phyloP scores from a whole-genome alignment of 1,284 basidiomycete species.

The Leucoagaricus sp. region DNA sequence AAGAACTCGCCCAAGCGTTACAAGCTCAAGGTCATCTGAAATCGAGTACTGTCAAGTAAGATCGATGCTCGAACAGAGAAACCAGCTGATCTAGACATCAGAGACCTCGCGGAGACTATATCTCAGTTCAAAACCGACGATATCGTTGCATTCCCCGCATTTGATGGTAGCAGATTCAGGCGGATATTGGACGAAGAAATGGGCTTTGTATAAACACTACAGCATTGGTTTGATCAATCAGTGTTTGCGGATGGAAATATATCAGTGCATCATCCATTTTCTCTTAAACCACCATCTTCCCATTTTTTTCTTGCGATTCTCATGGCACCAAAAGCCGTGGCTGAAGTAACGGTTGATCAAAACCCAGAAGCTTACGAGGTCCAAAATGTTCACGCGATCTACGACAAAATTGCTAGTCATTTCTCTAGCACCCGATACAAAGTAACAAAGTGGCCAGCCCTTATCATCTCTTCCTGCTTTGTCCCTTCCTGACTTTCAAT shows the following conservation, averaged over 20 bases:
- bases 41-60: constrained; percentile 63
- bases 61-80: not conserved
- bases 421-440: constrained; percentile 96
- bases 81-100: constrained; percentile 27
- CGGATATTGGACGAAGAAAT: constrained; percentile 72
- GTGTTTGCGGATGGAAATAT: not conserved
- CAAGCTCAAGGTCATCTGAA: constrained; percentile 62
- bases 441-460: constrained; percentile 40
- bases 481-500: constrained; percentile 1
- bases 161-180: constrained; percentile 65
- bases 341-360: constrained; percentile 40
- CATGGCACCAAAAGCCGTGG: constrained; percentile 41
- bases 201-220: constrained; percentile 49
- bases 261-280: no score
- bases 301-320: not conserved
- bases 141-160: constrained; percentile 63
- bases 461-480: not conserved
- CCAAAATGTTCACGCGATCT: constrained; percentile 81
- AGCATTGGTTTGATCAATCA: constrained; percentile 12
- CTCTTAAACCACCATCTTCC: constrained; percentile 12
- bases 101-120: constrained; percentile 56
- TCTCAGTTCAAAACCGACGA: constrained; percentile 43
- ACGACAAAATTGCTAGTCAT: constrained; percentile 89
- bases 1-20: constrained; percentile 82
- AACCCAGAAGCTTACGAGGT: constrained; percentile 67